Evolutionary conservation across 2,329 filamentous ascomycete genomes (phyloP), one percentile per base, ranked within the genome.

Genomic region (Massarina eburnea): DNA sequence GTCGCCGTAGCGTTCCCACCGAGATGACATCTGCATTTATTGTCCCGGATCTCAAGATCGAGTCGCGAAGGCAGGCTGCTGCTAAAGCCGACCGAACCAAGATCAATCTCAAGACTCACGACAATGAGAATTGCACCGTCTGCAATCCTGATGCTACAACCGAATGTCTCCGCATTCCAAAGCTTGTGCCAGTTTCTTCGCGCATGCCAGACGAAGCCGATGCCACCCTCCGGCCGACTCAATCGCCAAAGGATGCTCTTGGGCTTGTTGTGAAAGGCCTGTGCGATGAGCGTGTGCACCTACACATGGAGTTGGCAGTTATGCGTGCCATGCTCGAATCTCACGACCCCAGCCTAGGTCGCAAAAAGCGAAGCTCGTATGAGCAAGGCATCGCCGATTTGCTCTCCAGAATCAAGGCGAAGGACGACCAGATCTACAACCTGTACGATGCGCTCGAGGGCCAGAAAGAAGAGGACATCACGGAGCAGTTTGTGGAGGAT

Each of bases 381-480:
- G 79, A 81, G 21, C 76, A 74, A 21, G 80, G 79, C 45, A 85
- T 92, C 27, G 77, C 83, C 49, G 74, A 73, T 18, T 62, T 90
- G 17, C 73, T 86, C 33, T 77, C 78, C 49, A 78, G 80, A 41
- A 80, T 90, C 19, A 86, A 91, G 59, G 78, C 80, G 60, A 90
- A 91, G 70, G 83, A 84, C 20, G 85, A 88, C 50, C 87, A 91
- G 67, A 84, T 95, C 33, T 95, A 95, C 71, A 80, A 82, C 33
- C 76, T 95, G 12, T 89, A 91, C 58, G 90, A 95, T 66, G 89
- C 94, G 1, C 76, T 94, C 1, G 89, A 92, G 68, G 88, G 86
- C 5, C 88, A 91, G 66, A 89, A 87, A 72, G 76, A 76, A 26
- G 77, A 78, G 2, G 83, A 83, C 1, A 55, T 70, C 38, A 68